Evolutionary conservation across 2,329 filamentous ascomycete genomes (phyloP).

Genomic region (Cryphonectria nitschkei): DNA sequence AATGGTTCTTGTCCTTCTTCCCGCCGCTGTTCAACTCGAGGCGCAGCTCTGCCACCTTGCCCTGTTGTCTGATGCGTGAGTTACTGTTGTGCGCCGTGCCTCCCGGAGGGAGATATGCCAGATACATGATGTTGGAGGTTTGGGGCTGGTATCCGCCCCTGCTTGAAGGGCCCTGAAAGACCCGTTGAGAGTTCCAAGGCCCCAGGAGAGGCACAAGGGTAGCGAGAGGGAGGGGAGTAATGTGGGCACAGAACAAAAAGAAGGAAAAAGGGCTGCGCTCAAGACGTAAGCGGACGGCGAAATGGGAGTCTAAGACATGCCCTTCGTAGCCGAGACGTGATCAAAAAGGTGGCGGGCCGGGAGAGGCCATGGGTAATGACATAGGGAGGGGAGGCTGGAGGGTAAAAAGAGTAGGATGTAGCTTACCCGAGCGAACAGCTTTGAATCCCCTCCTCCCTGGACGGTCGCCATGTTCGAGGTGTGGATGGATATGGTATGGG

Average conservation of each 20-base stretch:
- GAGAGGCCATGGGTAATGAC: constrained; percentile 11
- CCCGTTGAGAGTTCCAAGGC: neutral
- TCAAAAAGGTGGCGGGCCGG: constrained; percentile 4
- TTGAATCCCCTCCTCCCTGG: constrained; percentile 86
- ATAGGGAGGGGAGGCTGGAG: constrained; percentile 11
- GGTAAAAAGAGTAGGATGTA: constrained; percentile 22
- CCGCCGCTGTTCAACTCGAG: constrained; percentile 90
- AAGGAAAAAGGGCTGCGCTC: neutral
- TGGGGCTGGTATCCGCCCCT: constrained; percentile 1
- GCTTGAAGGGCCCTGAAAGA: constrained; percentile 9
- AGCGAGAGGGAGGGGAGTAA: constrained; percentile 16
- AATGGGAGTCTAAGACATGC: constrained; percentile 29
- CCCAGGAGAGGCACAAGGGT: constrained; percentile 11
- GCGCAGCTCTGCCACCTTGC: constrained; percentile 97
- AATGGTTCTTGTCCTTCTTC: constrained; percentile 98
- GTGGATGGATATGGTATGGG: constrained; percentile 14
- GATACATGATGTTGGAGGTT: constrained; percentile 50
- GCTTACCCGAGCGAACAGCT: constrained; percentile 95
- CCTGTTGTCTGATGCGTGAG: constrained; percentile 71
- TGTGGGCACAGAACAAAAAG: neutral
- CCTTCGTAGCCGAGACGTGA: constrained; percentile 23
- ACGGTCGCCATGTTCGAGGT: constrained; percentile 55
- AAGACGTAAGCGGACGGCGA: constrained; percentile 12
- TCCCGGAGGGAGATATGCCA: constrained; percentile 55
- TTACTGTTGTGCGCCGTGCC: constrained; percentile 37